These are phyloP conservation scores for Lentinula raphanica DNA, from an alignment of 768 basidiomycete genomes.

Conservation along the genomic window DNA sequence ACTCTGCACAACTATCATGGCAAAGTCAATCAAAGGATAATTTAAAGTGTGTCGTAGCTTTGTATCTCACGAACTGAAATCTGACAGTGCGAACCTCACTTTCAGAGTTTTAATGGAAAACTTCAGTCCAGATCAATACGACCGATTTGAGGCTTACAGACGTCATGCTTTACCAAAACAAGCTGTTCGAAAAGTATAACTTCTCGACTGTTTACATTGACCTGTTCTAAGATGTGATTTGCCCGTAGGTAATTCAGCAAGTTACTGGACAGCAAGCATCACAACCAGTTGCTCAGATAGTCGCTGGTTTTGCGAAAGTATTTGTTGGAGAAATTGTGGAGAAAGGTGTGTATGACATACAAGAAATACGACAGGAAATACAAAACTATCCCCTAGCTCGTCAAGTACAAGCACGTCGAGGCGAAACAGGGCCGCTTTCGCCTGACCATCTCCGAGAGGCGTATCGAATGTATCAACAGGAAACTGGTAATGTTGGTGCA, in stretches of 20 bases:
- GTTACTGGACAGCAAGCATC: slow-evolving; percentile 77
- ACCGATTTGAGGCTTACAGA: slow-evolving; percentile 91
- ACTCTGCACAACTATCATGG: slow-evolving; percentile 77
- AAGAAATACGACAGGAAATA: too few species aligned
- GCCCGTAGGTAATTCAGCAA: slow-evolving; percentile 70
- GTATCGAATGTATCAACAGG: slow-evolving; percentile 75
- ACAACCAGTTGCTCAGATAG: slow-evolving; percentile 82
- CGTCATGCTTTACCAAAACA: too few species aligned
- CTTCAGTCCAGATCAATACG: slow-evolving; percentile 77
- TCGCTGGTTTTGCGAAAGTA: slow-evolving; percentile 72
- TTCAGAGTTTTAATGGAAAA: slow-evolving; percentile 83
- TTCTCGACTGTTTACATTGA: too few species aligned
- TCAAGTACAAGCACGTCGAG: slow-evolving; percentile 62
- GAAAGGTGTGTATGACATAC: slow-evolving; percentile 59
- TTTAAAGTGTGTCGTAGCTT: slow-evolving; percentile 48
- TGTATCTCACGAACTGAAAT: background rate
- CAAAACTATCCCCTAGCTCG: slow-evolving; percentile 48
- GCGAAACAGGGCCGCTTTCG: slow-evolving; percentile 76
- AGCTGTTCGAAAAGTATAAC: slow-evolving; percentile 67
- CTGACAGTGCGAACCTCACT: background rate
- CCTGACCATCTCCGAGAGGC: slow-evolving; percentile 91
- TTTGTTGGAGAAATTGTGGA: slow-evolving; percentile 95
- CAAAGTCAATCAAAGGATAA: slow-evolving; percentile 88
- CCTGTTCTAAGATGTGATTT: background rate
- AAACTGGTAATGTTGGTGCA: slow-evolving; percentile 77